phyloP scores from a whole-genome alignment of 306 rosid species.

The Cicer arietinum region DNA sequence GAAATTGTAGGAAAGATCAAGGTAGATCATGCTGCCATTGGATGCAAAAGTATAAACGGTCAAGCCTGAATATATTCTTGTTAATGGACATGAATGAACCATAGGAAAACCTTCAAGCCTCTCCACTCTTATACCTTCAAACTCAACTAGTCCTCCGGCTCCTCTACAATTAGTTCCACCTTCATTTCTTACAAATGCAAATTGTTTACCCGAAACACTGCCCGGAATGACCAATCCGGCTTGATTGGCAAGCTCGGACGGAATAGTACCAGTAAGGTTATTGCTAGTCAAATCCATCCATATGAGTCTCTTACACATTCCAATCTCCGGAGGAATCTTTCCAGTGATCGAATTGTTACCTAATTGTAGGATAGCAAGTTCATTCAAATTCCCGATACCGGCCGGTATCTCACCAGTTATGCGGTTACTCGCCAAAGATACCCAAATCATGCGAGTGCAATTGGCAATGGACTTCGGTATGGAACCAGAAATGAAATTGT shows the following conservation, averaged over 20 bases:
- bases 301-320: constrained; percentile 63
- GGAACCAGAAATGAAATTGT: constrained; percentile 62
- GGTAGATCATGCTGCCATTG: constrained; percentile 73
- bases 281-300: constrained; percentile 83
- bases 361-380: constrained; percentile 70
- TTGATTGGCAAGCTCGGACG: constrained; percentile 62
- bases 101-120: constrained; percentile 65
- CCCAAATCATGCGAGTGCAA: constrained; percentile 75
- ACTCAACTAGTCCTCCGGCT: constrained; percentile 78
- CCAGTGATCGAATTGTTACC: constrained; percentile 79
- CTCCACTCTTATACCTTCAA: constrained; percentile 62
- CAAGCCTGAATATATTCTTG: constrained; percentile 72
- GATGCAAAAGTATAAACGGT: constrained; percentile 61
- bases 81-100: constrained; percentile 70
- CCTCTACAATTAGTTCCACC: constrained; percentile 83
- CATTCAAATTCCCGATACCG: constrained; percentile 59
- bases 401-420: constrained; percentile 66
- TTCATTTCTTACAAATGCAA: constrained; percentile 80
- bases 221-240: constrained; percentile 68
- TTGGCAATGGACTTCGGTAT: constrained; percentile 67
- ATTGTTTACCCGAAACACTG: constrained; percentile 75
- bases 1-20: constrained; percentile 74
- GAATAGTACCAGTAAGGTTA: constrained; percentile 58
- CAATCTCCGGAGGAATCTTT: constrained; percentile 68
- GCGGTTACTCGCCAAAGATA: constrained; percentile 64